These are phyloP conservation scores for Endocarpon pusillum DNA, from an alignment of 495 filamentous ascomycete genomes.

Conservation along the genomic window DNA sequence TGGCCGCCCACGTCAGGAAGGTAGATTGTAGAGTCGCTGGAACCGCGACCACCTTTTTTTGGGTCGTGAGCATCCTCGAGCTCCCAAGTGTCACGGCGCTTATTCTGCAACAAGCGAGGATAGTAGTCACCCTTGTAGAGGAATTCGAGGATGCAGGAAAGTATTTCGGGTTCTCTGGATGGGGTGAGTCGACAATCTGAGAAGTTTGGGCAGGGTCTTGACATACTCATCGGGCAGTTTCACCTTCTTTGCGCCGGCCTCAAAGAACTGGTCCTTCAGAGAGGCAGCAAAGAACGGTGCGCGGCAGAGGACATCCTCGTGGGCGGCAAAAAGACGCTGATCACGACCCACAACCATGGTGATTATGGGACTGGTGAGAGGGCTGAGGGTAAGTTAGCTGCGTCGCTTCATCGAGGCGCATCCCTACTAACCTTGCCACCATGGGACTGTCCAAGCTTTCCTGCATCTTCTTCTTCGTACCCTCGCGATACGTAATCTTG, in stretches of 20 bases:
- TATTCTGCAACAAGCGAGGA: conserved; percentile 33
- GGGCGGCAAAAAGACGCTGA: conserved; percentile 59
- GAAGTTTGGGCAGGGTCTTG: background rate
- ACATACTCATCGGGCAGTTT: conserved; percentile 40
- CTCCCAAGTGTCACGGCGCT: conserved; percentile 40
- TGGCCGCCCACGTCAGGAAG: conserved; percentile 47
- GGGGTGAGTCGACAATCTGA: no score
- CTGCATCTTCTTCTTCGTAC: conserved; percentile 59
- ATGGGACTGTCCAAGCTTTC: conserved; percentile 39
- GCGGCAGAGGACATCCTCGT: conserved; percentile 45
- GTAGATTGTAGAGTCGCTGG: conserved; percentile 60
- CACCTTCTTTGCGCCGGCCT: conserved; percentile 36
- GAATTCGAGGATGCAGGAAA: conserved; percentile 52
- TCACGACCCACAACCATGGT: conserved; percentile 68
- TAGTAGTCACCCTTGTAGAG: conserved; percentile 58
- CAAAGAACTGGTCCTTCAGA: conserved; percentile 39
- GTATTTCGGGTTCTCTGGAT: conserved; percentile 39
- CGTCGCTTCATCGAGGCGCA: no score
- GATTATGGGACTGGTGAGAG: conserved; percentile 60
- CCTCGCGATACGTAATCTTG: conserved; percentile 58
- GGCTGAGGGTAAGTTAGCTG: no score
- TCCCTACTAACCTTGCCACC: conserved; percentile 27
- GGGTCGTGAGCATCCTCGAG: conserved; percentile 43
- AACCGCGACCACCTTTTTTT: conserved; percentile 37
- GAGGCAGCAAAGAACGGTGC: conserved; percentile 41